Evolutionary conservation across 148 eudicot species (phyloP).

Genomic region (Gaultheria prostrata): DNA sequence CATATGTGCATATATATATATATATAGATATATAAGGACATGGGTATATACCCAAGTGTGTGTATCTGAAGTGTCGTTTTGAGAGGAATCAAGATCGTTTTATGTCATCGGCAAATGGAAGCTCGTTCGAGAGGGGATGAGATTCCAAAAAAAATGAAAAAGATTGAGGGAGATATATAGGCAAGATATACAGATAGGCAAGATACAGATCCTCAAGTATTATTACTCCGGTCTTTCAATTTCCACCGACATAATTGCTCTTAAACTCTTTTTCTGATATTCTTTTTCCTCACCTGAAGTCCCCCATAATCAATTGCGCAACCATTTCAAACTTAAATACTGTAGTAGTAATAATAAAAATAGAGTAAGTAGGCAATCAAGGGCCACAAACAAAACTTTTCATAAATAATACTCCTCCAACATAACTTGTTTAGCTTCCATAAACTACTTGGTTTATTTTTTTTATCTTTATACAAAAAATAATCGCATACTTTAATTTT

Average conservation of each 20-base stretch:
- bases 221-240: not conserved
- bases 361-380: no score
- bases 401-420: no score
- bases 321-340: not conserved
- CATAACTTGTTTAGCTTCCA: no score
- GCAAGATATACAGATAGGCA: constrained; percentile 8
- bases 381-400: no score
- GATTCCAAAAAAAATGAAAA: not conserved
- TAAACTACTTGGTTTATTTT: no score
- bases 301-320: not conserved
- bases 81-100: constrained; percentile 17
- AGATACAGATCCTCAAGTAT: constrained; percentile 3
- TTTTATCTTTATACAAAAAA: no score
- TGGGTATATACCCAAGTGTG: not conserved
- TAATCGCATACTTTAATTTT: no score
- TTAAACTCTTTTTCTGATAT: not conserved
- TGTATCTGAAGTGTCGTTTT: not conserved
- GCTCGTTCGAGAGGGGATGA: not conserved
- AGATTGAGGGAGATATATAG: not conserved
- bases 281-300: not conserved
- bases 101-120: not conserved
- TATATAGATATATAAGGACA: not conserved
- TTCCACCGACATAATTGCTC: constrained; percentile 16
- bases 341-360: no score
- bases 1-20: not conserved